phyloP scores from a whole-genome alignment of 441 rosid genomes.

The Populus hybrid region DNA sequence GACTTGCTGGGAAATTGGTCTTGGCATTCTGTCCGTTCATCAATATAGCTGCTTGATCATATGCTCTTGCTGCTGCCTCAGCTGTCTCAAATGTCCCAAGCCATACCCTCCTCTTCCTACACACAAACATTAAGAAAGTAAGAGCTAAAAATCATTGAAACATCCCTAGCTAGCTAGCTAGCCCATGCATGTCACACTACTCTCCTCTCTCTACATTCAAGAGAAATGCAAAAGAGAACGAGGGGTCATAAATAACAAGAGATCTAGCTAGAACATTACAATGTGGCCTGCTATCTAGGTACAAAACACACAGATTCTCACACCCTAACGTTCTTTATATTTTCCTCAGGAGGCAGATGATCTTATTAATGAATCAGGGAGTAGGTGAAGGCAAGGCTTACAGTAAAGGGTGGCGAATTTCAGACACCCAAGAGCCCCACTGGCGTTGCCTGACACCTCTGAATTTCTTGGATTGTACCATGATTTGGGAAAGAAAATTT shows the following conservation, averaged over 20 bases:
- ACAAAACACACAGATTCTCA: not conserved
- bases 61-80: slow-evolving; percentile 73
- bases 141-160: not conserved
- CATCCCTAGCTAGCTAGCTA: not conserved
- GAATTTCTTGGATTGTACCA: slow-evolving; percentile 73
- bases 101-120: slow-evolving; percentile 84
- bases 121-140: not conserved
- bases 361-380: slow-evolving; percentile 1
- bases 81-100: slow-evolving; percentile 87
- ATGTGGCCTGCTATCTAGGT: not conserved
- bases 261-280: not conserved
- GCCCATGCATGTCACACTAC: not conserved
- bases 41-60: slow-evolving; percentile 69
- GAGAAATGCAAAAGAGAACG: not conserved
- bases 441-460: slow-evolving; percentile 90
- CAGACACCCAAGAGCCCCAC: slow-evolving; percentile 97
- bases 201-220: not conserved
- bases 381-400: slow-evolving; percentile 26
- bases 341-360: not conserved
- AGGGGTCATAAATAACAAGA: not conserved
- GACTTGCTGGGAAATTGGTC: slow-evolving; percentile 56
- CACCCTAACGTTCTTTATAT: not conserved
- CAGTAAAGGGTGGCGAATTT: slow-evolving; percentile 84
- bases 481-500: slow-evolving; percentile 16
- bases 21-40: slow-evolving; percentile 78